Percentiles rank a stretch among this genome's conserved stretches.
Conservation (phyloP, 2,329 filamentous ascomycete genomes). For the Cladophialophora immunda region DNA sequence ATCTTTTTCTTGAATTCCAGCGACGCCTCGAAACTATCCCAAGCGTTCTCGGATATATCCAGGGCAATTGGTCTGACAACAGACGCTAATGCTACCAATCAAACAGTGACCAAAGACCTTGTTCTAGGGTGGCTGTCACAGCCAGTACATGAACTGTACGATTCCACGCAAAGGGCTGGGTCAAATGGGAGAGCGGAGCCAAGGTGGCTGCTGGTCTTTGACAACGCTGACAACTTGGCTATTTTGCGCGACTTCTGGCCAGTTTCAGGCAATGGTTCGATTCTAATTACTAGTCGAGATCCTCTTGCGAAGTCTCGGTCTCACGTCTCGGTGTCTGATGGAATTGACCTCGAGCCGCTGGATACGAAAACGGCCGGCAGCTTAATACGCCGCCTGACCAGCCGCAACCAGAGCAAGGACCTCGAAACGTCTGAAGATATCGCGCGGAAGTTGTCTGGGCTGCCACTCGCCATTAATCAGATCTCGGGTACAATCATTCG, state of each 20-base stretch:
- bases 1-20: constrained; percentile 53
- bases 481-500: neutral
- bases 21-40: neutral
- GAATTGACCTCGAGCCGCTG: neutral
- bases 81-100: neutral
- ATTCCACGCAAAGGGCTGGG: too few relatives aligned
- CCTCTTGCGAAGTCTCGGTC: neutral
- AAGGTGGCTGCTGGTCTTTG: constrained; percentile 1
- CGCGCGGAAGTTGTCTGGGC: constrained; percentile 1
- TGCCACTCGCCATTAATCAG: constrained; percentile 9
- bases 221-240: constrained; percentile 7
- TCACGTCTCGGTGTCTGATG: neutral
- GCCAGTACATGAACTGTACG: too few relatives aligned
- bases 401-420: neutral
- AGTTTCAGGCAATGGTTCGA: neutral
- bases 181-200: neutral
- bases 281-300: constrained; percentile 10
- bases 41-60: neutral
- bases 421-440: neutral
- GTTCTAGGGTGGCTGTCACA: too few relatives aligned
- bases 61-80: neutral
- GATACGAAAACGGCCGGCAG: neutral
- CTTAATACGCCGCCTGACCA: too few relatives aligned
- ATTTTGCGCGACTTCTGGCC: constrained; percentile 4
- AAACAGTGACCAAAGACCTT: too few relatives aligned